Evolutionary conservation across 2,329 filamentous ascomycete species (phyloP).

Genomic region (Plectosphaerella plurivora): DNA sequence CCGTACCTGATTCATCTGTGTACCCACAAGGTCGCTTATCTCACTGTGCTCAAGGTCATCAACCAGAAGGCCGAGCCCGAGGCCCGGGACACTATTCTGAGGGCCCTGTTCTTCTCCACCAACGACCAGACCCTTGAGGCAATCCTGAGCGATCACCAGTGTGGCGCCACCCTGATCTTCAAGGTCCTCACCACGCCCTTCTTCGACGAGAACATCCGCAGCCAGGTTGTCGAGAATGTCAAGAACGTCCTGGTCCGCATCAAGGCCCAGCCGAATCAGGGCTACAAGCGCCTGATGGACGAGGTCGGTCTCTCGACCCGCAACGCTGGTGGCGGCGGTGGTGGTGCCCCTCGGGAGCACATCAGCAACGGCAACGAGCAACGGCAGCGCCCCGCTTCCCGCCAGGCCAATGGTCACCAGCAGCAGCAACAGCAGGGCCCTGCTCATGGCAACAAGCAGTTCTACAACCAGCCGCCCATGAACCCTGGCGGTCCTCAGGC

Average conservation of each 20-base stretch:
- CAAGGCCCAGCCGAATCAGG: conserved; percentile 90
- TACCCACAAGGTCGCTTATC: conserved; percentile 96
- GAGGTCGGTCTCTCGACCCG: conserved; percentile 85
- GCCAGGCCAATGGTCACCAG: conserved; percentile 45
- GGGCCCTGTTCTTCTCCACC: conserved; percentile 86
- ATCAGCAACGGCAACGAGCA: conserved; percentile 39
- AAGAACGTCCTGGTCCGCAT: conserved; percentile 83
- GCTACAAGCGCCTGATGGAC: conserved; percentile 98
- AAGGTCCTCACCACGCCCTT: conserved; percentile 97
- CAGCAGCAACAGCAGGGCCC: conserved; percentile 26
- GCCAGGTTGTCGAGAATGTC: conserved; percentile 86
- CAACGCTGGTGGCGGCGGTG: conserved; percentile 34
- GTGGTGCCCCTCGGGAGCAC: conserved; percentile 36
- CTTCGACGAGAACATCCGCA: conserved; percentile 86
- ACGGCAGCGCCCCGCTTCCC: conserved; percentile 51
- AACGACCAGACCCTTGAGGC: conserved; percentile 84
- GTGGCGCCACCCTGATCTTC: conserved; percentile 93
- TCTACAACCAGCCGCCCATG: conserved; percentile 41
- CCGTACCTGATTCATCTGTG: conserved; percentile 92
- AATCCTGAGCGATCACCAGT: conserved; percentile 86
- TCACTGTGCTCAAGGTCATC: conserved; percentile 96
- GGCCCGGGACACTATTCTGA: conserved; percentile 82
- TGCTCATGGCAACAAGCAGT: conserved; percentile 41
- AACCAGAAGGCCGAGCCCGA: conserved; percentile 95
- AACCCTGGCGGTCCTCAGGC: conserved; percentile 32